phyloP scores from a whole-genome alignment of 805 yeast species.

The Teunomyces tritomae region DNA sequence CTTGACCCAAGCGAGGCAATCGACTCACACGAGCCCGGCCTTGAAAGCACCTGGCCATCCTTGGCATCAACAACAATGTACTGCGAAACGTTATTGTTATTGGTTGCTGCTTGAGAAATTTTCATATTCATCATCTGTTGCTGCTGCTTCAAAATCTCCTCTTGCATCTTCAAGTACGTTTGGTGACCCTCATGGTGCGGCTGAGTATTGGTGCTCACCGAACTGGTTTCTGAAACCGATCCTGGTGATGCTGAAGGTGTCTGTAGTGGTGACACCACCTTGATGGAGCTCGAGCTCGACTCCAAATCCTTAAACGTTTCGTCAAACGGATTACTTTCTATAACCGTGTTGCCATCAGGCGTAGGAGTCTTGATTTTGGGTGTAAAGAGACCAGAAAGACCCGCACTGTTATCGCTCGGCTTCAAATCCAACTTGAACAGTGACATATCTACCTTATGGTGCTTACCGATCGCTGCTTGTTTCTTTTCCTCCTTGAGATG shows the following conservation, averaged over 20 bases:
- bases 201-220: not conserved
- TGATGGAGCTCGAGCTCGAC: not conserved
- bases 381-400: conserved; percentile 37
- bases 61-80: conserved; percentile 1
- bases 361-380: conserved; percentile 40
- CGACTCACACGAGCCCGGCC: conserved; percentile 7
- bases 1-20: conserved; percentile 7
- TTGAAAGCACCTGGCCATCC: not conserved
- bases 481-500: conserved; percentile 5
- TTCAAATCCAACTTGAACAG: not conserved
- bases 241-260: not conserved
- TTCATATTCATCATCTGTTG: conserved; percentile 26
- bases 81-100: not conserved
- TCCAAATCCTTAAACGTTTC: conserved; percentile 16
- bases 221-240: not conserved
- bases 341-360: conserved; percentile 35
- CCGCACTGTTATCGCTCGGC: conserved; percentile 4
- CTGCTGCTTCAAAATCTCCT: conserved; percentile 37
- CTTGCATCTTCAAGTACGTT: conserved; percentile 34
- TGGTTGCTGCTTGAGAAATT: conserved; percentile 7
- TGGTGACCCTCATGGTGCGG: conserved; percentile 31
- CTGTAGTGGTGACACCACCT: not conserved
- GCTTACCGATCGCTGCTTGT: not conserved
- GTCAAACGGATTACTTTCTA: conserved; percentile 39
- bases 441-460: not conserved